Conservation (phyloP, 208 protist species). For the Trypanosoma theileri region DNA sequence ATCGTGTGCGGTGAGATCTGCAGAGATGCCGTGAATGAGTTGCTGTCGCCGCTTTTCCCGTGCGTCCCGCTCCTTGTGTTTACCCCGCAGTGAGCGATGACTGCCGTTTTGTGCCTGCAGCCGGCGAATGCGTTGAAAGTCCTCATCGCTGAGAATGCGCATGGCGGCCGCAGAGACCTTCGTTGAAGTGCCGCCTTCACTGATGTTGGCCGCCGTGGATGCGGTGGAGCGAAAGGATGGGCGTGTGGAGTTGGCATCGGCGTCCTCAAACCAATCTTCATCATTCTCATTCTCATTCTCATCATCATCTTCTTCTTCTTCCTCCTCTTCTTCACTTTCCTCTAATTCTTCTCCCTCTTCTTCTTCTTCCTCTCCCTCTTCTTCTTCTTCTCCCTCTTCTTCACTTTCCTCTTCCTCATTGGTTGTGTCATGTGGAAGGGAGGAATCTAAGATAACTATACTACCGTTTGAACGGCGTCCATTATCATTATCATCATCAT, state of each 20-base stretch:
- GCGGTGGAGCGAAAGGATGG: conserved; percentile 7
- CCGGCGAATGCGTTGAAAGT: conserved; percentile 82
- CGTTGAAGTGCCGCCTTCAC: conserved; percentile 31
- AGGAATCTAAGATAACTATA: background rate
- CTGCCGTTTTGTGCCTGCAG: conserved; percentile 72
- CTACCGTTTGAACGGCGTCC: no score
- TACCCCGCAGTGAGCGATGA: conserved; percentile 72
- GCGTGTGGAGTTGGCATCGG: conserved; percentile 28
- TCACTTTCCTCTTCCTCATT: conserved; percentile 30
- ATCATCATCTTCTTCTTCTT: conserved; percentile 32
- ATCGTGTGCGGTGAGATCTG: conserved; percentile 72
- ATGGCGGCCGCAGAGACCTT: conserved; percentile 43
- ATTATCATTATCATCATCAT: conserved; percentile 5
- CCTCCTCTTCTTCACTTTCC: conserved; percentile 37
- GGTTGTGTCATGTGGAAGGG: conserved; percentile 19
- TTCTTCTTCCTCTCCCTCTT: conserved; percentile 43
- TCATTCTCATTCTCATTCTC: conserved; percentile 34
- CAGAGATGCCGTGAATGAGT: conserved; percentile 80
- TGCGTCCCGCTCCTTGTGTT: conserved; percentile 62
- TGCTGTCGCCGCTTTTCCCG: conserved; percentile 52
- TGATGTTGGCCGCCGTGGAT: conserved; percentile 30
- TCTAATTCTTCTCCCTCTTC: conserved; percentile 15
- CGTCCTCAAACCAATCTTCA: conserved; percentile 73
- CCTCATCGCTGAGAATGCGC: conserved; percentile 78
- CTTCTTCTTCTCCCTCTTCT: conserved; percentile 31